Evolutionary conservation across 495 filamentous ascomycete species (phyloP).

Genomic region (Ascobolus immersus): DNA sequence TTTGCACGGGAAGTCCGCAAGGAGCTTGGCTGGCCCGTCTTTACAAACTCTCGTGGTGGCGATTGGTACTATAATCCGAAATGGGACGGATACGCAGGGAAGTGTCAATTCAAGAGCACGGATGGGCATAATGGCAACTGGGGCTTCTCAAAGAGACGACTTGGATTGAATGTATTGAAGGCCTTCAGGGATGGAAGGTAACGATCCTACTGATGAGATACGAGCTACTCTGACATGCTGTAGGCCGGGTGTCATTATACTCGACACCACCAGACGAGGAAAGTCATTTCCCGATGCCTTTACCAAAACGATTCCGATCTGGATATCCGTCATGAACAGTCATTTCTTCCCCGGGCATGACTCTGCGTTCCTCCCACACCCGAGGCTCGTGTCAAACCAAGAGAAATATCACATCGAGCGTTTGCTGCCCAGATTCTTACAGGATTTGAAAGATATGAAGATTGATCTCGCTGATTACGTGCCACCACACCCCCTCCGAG

Average conservation of each 20-base stretch:
- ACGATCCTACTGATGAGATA: conserved; percentile 7
- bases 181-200: conserved; percentile 41
- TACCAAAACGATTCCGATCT: conserved; percentile 80
- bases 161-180: conserved; percentile 59
- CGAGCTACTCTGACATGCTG: neutral
- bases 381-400: conserved; percentile 37
- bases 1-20: no score
- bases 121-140: conserved; percentile 81
- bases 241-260: conserved; percentile 47
- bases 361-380: no score
- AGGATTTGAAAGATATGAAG: conserved; percentile 25
- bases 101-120: conserved; percentile 91
- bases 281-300: conserved; percentile 89
- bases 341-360: conserved; percentile 54
- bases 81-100: conserved; percentile 28
- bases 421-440: conserved; percentile 39
- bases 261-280: conserved; percentile 81
- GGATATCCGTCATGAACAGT: conserved; percentile 64
- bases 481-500: no score
- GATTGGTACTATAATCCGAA: conserved; percentile 74
- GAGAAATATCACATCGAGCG: conserved; percentile 59
- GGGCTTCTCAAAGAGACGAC: conserved; percentile 57
- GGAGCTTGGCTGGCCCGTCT: no score
- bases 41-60: conserved; percentile 47
- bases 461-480: conserved; percentile 14